Percentiles rank a stretch among this genome's conserved stretches.
These are phyloP conservation scores for Fonsecaea nubica DNA, from an alignment of 2,329 filamentous ascomycete species.

Conservation along the genomic window DNA sequence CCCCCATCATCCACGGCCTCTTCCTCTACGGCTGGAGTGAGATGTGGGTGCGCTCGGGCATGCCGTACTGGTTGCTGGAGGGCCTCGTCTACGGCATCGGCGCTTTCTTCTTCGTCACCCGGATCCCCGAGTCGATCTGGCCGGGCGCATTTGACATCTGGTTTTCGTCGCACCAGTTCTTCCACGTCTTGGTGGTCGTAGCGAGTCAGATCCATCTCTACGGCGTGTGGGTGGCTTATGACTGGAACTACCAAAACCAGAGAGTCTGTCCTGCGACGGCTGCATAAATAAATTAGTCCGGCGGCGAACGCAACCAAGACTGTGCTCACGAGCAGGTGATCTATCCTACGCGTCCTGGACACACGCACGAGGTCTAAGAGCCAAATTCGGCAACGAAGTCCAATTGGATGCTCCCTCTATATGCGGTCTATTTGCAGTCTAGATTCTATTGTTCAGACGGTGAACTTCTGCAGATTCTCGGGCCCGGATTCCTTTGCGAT, in stretches of 20 bases:
- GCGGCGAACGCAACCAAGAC: too few species aligned
- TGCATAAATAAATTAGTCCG: too few species aligned
- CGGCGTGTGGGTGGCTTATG: slow-evolving; percentile 46
- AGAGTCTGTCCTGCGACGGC: slow-evolving; percentile 32
- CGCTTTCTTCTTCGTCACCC: slow-evolving; percentile 42
- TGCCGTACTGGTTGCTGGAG: slow-evolving; percentile 46
- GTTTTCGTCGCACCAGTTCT: slow-evolving; percentile 46
- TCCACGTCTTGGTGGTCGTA: slow-evolving; percentile 49
- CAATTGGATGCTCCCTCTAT: background rate
- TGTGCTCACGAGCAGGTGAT: too few species aligned
- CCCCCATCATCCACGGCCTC: slow-evolving; percentile 45
- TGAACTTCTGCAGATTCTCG: slow-evolving; percentile 35
- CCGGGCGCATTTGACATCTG: slow-evolving; percentile 47
- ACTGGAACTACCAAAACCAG: slow-evolving; percentile 43
- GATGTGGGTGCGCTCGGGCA: slow-evolving; percentile 41
- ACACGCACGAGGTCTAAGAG: too few species aligned
- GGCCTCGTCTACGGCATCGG: slow-evolving; percentile 44
- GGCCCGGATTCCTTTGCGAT: slow-evolving; percentile 31
- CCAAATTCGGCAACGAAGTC: background rate
- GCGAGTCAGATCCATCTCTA: slow-evolving; percentile 51
- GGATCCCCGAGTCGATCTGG: slow-evolving; percentile 40
- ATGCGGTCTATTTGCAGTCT: background rate
- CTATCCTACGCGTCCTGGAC: background rate
- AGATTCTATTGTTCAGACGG: slow-evolving; percentile 15
- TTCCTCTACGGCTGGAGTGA: slow-evolving; percentile 41